Evolutionary conservation across 441 rosid species (phyloP), one percentile per base, ranked within the genome.

Genomic region (Erodium texanum): DNA sequence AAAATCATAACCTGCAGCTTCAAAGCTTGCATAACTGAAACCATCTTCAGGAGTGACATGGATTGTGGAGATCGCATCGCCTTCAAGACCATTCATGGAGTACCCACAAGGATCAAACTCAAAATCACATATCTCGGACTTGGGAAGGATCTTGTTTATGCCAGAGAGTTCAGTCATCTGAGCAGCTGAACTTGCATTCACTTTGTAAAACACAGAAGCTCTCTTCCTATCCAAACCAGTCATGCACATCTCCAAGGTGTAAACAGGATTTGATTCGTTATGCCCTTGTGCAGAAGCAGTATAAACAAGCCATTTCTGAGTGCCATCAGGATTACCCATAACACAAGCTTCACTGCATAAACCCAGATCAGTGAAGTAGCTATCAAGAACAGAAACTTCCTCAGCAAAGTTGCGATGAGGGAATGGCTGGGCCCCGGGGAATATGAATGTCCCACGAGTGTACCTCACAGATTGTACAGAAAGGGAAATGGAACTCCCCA

Each of bases 361-460:
- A 6, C 45, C 8, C 1, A 38, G 45, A 10, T 71, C 15, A 0
- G 69, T 41, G 64, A 81, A 74, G 58, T 16, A 66, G 43, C 16
- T 66, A 64, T 76, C 73, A 22, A 81, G 61, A 23, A n/a, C 22
- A 0, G 67, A 66, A 1, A 81, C 73, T 74, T 81, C 82, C 7
- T 81, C 80, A 1, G 76, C 58, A 41, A 81, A 81, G 74, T 59
- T 73, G 24, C 81, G 76, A 54, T 81, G 78, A 5, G 84, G 84
- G 14, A 66, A 63, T 7, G 81, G 81, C 59, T 81, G 81, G 66
- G 64, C 64, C 36, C 69, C 48, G 7, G 81, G 84, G 64, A 81
- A 81, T 29, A 75, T 75, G 78, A 81, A 81, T 71, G 66, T 73
- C 74, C 81, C 84, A n/a, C 84, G 84, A 0, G 84, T 68, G 81